Conservation (phyloP, 2,329 filamentous ascomycete genomes). For the Alternaria atra region DNA sequence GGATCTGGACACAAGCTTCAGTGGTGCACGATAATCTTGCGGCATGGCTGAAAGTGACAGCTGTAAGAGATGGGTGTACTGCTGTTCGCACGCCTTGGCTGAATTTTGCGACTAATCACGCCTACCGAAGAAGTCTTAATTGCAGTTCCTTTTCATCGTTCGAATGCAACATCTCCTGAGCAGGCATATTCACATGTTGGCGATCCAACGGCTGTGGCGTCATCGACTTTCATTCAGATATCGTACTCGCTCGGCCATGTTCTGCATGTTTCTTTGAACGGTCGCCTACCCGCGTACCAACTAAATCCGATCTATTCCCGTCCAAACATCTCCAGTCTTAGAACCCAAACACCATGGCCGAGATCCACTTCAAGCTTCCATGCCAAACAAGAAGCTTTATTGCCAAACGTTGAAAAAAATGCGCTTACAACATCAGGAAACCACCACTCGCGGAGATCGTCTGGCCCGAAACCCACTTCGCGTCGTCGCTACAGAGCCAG, state of each 20-base stretch:
- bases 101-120: not conserved
- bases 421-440: constrained; percentile 40
- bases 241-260: not conserved
- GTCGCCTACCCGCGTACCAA: not conserved
- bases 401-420: constrained; percentile 20
- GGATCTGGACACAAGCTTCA: constrained; percentile 12
- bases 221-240: not conserved
- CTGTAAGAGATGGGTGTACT: constrained; percentile 19
- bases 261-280: constrained; percentile 15
- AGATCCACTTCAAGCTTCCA: constrained; percentile 11
- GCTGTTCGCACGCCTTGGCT: constrained; percentile 12
- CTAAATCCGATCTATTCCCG: constrained; percentile 19
- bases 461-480: constrained; percentile 60
- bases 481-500: constrained; percentile 62
- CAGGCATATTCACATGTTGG: not conserved
- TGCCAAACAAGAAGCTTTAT: constrained; percentile 24
- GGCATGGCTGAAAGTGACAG: constrained; percentile 27
- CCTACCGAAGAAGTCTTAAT: not conserved
- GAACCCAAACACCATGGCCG: constrained; percentile 24
- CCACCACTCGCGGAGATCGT: constrained; percentile 65
- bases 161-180: not conserved
- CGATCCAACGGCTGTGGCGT: constrained; percentile 4
- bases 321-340: constrained; percentile 45
- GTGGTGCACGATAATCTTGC: constrained; percentile 11
- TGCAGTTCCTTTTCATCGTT: not conserved